Base-by-base conservation (phyloP, 2,329 filamentous ascomycete species). In the Penicillium decumbens region DNA sequence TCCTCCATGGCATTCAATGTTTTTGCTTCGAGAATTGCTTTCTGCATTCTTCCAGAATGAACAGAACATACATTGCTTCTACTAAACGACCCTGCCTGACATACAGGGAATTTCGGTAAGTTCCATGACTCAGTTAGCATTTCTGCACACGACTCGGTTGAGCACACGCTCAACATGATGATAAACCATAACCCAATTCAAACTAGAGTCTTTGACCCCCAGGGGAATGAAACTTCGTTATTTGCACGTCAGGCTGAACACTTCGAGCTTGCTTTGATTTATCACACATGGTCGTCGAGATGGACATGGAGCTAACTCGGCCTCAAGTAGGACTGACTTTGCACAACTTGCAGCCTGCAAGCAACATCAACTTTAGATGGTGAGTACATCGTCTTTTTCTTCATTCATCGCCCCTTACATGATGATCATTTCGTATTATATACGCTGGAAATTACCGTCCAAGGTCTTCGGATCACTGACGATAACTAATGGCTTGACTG, bases 201-300 rank as follows among this genome's bases (percentile, higher is more conserved):
- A 91, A 91, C 88, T 95, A 95, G 89, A 95, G 89, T 95, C 89
- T 95, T 93, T 93, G 89, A 95, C 84, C 86, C 59, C 71, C 79
- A 50, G 55, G 83, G 79, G 76, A 80, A 85, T 92, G 88, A 91
- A 91, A 92, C 82, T 72, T 69, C 58, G 61, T 69, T 79, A 82
- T 88, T 73, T 84, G 82, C 84, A 92, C 87, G 88, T 93, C 88
- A 93, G 88, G 89, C 88, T 93, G 88, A 93, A 79, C 56, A 62
- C 57, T 55, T 63, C 47, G 47, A 44, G 24, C 42, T 52, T 57
- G 45, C 49, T 45, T 48, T 54, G 46, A 53, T 56, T 47, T 41
- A 45, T 55, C 48, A 53, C 51, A 46, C 39, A 35, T 39, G 44
- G 41, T 47, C n/a, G 10, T 47, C 39, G 47, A 49, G 32, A 35